Evolutionary conservation across 768 basidiomycete species (phyloP), one percentile per base, ranked within the genome.

Genomic region (Mycena sanguinolenta): DNA sequence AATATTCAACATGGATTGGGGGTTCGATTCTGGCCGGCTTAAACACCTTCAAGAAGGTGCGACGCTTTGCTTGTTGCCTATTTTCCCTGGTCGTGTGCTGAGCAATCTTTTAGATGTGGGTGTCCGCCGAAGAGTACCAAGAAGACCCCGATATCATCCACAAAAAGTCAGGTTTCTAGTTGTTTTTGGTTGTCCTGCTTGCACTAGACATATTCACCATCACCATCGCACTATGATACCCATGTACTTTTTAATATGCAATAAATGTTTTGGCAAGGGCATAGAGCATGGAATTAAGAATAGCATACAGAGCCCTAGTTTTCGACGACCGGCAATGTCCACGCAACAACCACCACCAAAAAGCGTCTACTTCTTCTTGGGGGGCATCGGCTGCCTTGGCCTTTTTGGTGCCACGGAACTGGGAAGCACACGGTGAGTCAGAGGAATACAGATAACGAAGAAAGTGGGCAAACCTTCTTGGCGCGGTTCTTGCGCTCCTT

Each of bases 401-500:
- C 89, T 98, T 99, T 87, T 94, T 94, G 81, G 94, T 96, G 77
- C 97, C 97, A 79, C 97, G 95, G 85, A 96, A 84, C 96, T 98
- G 76, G 70, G 58, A 66, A 65, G 38, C 34, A 49, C 38, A 75
- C 69, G 36, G 46, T 75, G 60, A 76, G 73, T 49, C 17, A 6
- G 59, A 32, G 60, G 25, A 63, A 46, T 28, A 28, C 32, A 25
- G 54, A 23, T 69, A 44, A 34, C 28, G 60, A 28, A 25, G 4
- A 13, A 25, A 25, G 25, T 13, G 21, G 30, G 44, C 69, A 23
- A 30, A 95, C 97, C 92, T 98, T 99, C 94, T 99, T 99, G 72
- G 94, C 90, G 81, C 97, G 92, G 86, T 99, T 99, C 91, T 99
- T 99, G 79, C 98, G 91, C 88, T 99, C 97, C 88, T 99, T 98